phyloP scores from a whole-genome alignment of 2,329 filamentous ascomycete species.

The Aspergillus brunneoviolaceus region DNA sequence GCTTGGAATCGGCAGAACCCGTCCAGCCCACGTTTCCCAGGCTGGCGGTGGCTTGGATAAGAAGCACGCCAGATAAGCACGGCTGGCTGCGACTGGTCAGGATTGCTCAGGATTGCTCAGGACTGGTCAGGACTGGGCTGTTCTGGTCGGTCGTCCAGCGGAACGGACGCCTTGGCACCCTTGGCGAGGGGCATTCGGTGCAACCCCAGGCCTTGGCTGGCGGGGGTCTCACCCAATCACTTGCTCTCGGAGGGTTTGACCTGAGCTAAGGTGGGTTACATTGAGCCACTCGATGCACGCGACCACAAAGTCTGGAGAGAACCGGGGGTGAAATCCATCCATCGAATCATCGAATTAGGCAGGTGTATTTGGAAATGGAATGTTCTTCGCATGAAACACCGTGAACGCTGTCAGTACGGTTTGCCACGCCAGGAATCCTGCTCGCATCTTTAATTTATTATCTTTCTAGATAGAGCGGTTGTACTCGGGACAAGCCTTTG shows the following conservation, averaged over 20 bases:
- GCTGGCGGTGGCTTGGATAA: not conserved
- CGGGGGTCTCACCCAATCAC: conserved; percentile 2
- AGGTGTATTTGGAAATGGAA: not conserved
- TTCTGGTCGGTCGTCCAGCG: not conserved
- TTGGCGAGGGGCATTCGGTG: conserved; percentile 26
- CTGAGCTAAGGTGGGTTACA: not conserved
- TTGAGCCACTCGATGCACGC: not conserved
- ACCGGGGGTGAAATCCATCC: not conserved
- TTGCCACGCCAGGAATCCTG: no score
- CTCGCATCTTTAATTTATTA: not conserved
- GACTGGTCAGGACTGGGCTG: not conserved
- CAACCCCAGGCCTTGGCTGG: conserved; percentile 26
- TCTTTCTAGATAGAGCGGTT: not conserved
- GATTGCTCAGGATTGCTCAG: not conserved
- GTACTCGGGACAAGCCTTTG: not conserved
- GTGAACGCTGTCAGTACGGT: no score
- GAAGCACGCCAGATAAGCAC: conserved; percentile 1
- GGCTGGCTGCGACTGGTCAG: not conserved
- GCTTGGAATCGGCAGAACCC: not conserved
- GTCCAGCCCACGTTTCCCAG: not conserved
- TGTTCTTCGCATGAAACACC: not conserved
- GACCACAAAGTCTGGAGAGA: not conserved
- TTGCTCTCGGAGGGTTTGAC: not conserved
- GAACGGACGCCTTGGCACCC: conserved; percentile 18
- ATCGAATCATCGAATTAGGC: not conserved